Percentiles rank a stretch among this genome's conserved stretches.
Evolutionary conservation across 768 basidiomycete genomes (phyloP).

Genomic region (Xanthoconium stramineum): DNA sequence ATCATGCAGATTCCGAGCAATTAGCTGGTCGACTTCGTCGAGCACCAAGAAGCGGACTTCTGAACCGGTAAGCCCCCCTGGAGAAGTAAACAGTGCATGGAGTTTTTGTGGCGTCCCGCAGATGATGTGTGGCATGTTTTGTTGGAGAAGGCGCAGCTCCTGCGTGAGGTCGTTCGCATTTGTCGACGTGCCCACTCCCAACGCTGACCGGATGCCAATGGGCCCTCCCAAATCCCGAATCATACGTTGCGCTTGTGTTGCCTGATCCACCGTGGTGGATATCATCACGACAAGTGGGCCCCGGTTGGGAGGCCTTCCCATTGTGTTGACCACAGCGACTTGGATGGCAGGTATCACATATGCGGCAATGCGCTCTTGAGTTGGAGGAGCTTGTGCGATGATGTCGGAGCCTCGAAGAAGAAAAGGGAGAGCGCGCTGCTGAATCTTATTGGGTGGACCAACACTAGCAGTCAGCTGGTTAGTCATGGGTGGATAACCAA

Average conservation of each 20-base stretch:
- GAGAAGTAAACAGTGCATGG: conserved; percentile 81
- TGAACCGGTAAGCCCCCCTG: conserved; percentile 72
- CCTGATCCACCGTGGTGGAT: conserved; percentile 98
- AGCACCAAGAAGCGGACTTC: conserved; percentile 93
- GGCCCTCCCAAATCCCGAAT: conserved; percentile 91
- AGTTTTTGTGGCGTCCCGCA: conserved; percentile 97
- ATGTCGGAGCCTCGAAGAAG: conserved; percentile 92
- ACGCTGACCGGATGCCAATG: conserved; percentile 86
- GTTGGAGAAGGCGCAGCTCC: conserved; percentile 80
- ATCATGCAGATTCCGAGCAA: conserved; percentile 95
- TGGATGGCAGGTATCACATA: conserved; percentile 93
- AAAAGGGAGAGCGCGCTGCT: conserved; percentile 94
- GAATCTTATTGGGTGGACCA: conserved; percentile 98
- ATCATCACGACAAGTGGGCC: conserved; percentile 89
- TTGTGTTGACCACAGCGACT: conserved; percentile 65
- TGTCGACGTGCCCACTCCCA: conserved; percentile 79
- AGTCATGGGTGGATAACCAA: conserved; percentile 10
- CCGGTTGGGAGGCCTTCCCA: conserved; percentile 54
- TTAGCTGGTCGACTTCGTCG: conserved; percentile 97
- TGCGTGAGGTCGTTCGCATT: conserved; percentile 59
- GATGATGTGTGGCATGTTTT: conserved; percentile 92
- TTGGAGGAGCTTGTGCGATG: conserved; percentile 98
- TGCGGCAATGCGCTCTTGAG: conserved; percentile 96
- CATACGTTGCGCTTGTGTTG: conserved; percentile 95
- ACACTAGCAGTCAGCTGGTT: conserved; percentile 50